Evolutionary conservation across 1,284 basidiomycete genomes (phyloP).

Genomic region (Apiotrichum veenhuisii): DNA sequence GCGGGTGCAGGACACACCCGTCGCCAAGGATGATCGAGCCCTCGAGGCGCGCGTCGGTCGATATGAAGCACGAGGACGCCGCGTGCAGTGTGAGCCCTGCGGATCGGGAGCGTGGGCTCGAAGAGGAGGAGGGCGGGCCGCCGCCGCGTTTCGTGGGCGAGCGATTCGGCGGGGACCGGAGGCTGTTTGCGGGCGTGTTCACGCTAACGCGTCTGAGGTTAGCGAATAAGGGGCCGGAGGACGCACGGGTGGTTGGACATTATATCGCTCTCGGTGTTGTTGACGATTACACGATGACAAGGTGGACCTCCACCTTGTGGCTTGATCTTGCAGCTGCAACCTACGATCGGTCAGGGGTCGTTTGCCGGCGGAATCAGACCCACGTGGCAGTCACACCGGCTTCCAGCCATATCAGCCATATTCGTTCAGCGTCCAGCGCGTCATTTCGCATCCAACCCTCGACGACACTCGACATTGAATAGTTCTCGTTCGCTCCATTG

Average conservation of each 20-base stretch:
- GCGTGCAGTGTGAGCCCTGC: background rate
- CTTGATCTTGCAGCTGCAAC: too few relatives aligned
- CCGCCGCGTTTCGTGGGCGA: background rate
- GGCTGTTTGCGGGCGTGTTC: background rate
- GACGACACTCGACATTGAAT: too few relatives aligned
- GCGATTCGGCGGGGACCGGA: background rate
- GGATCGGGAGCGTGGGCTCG: background rate
- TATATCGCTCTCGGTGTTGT: background rate
- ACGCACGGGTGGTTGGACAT: background rate
- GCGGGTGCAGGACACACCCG: conserved; percentile 88
- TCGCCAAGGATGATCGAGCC: conserved; percentile 84
- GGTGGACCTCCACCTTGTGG: background rate
- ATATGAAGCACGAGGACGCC: conserved; percentile 55
- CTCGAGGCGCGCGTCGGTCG: conserved; percentile 81
- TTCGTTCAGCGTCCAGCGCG: background rate
- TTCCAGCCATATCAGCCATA: too few relatives aligned
- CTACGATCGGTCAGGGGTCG: too few relatives aligned
- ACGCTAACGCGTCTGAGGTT: background rate
- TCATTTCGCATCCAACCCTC: too few relatives aligned
- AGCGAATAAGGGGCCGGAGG: background rate
- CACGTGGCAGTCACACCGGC: too few relatives aligned
- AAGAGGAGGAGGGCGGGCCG: background rate
- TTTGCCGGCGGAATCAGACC: too few relatives aligned
- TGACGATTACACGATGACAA: too few relatives aligned
- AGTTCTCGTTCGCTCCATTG: too few relatives aligned